Evolutionary conservation across 345 rosid species (phyloP).

Genomic region (Salix udensis): DNA sequence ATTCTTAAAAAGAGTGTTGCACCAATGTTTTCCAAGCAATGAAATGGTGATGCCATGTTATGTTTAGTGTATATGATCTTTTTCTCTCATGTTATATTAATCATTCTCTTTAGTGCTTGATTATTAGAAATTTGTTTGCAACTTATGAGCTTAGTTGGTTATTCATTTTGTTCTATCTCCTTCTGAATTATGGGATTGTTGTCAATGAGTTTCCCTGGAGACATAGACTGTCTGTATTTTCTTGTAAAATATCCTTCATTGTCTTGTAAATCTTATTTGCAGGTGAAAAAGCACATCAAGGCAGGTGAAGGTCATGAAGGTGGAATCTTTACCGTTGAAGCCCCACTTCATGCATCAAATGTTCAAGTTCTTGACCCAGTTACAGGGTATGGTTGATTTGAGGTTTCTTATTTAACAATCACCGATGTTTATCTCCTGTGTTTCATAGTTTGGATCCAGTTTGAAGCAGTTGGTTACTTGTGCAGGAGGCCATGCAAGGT

Average conservation of each 20-base stretch:
- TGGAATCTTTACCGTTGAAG: constrained; percentile 92
- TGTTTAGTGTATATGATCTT: not conserved
- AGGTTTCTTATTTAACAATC: too few relatives aligned
- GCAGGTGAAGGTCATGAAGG: constrained; percentile 73
- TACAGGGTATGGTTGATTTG: constrained; percentile 55
- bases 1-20: not conserved
- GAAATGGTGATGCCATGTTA: not conserved
- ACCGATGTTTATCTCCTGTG: too few relatives aligned
- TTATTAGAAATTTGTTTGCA: not conserved
- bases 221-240: not conserved
- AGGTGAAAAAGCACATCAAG: constrained; percentile 4
- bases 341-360: constrained; percentile 92
- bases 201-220: not conserved
- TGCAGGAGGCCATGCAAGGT: constrained; percentile 87
- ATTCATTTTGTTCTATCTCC: not conserved
- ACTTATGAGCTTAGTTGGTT: not conserved
- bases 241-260: not conserved
- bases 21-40: not conserved
- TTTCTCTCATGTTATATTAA: not conserved
- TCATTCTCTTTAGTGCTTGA: not conserved
- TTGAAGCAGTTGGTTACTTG: not conserved
- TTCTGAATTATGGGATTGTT: not conserved
- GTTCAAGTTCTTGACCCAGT: constrained; percentile 91
- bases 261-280: not conserved
- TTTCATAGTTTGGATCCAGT: too few relatives aligned